These are phyloP conservation scores for Teratosphaeria destructans DNA, from an alignment of 2,329 filamentous ascomycete genomes.

Conservation along the genomic window DNA sequence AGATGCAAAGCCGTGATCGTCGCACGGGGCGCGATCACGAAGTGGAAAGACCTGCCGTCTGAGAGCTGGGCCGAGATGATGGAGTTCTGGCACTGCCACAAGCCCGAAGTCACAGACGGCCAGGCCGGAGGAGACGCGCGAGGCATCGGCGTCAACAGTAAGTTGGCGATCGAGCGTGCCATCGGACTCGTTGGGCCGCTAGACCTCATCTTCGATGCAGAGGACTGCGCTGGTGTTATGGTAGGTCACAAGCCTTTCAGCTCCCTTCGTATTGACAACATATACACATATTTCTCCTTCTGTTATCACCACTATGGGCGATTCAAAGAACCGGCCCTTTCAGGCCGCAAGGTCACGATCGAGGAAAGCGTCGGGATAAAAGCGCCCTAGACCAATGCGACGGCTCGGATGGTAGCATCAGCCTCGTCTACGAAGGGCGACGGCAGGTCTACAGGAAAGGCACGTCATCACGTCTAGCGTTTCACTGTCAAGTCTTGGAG, in stretches of 20 bases:
- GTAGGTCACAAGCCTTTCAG: constrained; percentile 25
- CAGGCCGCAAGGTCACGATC: constrained; percentile 19
- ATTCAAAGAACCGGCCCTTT: constrained; percentile 28
- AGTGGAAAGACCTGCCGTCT: constrained; percentile 89
- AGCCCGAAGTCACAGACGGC: constrained; percentile 55
- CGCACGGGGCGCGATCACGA: constrained; percentile 28
- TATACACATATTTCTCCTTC: neutral
- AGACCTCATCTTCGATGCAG: constrained; percentile 59
- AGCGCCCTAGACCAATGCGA: constrained; percentile 21
- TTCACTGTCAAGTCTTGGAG: constrained; percentile 21
- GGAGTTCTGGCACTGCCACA: constrained; percentile 99
- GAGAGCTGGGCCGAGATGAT: constrained; percentile 99
- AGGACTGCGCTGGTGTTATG: constrained; percentile 49
- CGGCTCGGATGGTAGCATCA: constrained; percentile 8
- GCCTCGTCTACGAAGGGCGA: constrained; percentile 8
- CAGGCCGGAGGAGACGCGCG: constrained; percentile 41
- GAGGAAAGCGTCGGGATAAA: constrained; percentile 27
- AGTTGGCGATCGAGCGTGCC: constrained; percentile 54
- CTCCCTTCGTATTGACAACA: constrained; percentile 1
- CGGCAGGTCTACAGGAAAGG: constrained; percentile 16
- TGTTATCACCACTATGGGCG: constrained; percentile 7
- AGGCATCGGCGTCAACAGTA: constrained; percentile 75
- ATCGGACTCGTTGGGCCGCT: constrained; percentile 73
- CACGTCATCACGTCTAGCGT: constrained; percentile 15
- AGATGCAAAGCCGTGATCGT: constrained; percentile 19